Percentiles rank a stretch among this genome's conserved stretches.
phyloP scores from a whole-genome alignment of 73 alveolate species.

The Paramecium octaurelia region DNA sequence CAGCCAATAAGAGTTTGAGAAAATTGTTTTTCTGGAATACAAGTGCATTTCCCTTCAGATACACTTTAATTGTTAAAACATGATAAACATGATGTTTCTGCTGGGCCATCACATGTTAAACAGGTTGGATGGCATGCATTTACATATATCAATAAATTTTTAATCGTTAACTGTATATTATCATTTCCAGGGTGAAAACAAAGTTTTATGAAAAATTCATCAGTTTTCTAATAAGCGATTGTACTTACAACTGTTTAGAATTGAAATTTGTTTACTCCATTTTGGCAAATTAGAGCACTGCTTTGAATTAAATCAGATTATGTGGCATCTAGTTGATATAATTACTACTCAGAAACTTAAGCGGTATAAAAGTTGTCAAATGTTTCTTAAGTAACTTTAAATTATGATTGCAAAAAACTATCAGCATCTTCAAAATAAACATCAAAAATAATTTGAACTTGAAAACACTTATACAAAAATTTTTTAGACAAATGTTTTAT shows the following conservation, averaged over 20 bases:
- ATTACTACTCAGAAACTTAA: background rate
- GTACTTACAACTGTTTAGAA: background rate
- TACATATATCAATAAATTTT: background rate
- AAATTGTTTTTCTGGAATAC: background rate
- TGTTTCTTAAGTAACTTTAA: background rate
- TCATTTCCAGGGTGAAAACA: background rate
- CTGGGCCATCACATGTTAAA: slow-evolving; percentile 20
- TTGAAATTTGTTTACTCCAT: background rate
- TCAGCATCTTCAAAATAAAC: background rate
- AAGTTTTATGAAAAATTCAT: background rate
- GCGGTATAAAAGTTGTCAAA: background rate
- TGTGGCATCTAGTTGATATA: background rate
- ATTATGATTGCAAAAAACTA: background rate
- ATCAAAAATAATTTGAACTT: background rate
- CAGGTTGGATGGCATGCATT: background rate
- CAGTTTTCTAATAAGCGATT: background rate
- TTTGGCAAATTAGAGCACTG: background rate
- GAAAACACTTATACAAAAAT: background rate
- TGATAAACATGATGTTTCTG: background rate
- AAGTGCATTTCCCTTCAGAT: background rate
- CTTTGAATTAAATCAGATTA: background rate
- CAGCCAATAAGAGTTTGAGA: background rate
- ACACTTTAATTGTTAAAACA: background rate
- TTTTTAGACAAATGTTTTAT: background rate
- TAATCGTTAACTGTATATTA: background rate